Evolutionary conservation across 257 asterid species (phyloP), one percentile per base, ranked within the genome.

Genomic region (Ilex asprella): DNA sequence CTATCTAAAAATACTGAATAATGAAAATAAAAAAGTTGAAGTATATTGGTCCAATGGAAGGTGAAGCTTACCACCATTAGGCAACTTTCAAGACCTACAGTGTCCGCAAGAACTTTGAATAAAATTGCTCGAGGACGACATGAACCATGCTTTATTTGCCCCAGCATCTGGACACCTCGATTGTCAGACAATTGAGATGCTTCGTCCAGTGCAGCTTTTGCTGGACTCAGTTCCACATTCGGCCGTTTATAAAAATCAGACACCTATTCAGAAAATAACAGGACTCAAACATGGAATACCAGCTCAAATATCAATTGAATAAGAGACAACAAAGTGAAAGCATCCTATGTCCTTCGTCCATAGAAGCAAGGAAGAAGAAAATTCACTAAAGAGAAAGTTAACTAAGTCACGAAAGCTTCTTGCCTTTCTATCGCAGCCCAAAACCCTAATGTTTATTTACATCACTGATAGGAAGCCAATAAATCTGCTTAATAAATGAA

Each of bases 71-170:
- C 99, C 96, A 85, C 95, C 76, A 93, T 80, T 57, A 93, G 88
- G 72, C 84, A 78, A 70, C 95, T 81, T 76, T 93, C 95, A 65
- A 93, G 94, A 74, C 97, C 96, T 66, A 93, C 95, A 60, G 97
- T 76, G 79, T 93, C 99, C 0, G 99, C 99, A 69, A 93, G 96
- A 81, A 87, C 95, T 78, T 93, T 93, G 70, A 93, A 93, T 41
- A 93, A 66, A 67, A 93, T 89, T 67, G 99, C 97, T 62, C 99
- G 85, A 58, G 96, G 88, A 61, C 95, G 86, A 82, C 97, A 93
- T 39, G 99, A 79, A 64, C 96, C 95, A 30, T 89, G 94, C 73
- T 82, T 86, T 71, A 93, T 87, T 71, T 93, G 99, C 63, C 97
- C 96, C 67, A 93, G 71, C 86, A 93, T 70, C 76, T 85, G 99